phyloP scores from a whole-genome alignment of 75 land plant species.

The Picea glauca region DNA sequence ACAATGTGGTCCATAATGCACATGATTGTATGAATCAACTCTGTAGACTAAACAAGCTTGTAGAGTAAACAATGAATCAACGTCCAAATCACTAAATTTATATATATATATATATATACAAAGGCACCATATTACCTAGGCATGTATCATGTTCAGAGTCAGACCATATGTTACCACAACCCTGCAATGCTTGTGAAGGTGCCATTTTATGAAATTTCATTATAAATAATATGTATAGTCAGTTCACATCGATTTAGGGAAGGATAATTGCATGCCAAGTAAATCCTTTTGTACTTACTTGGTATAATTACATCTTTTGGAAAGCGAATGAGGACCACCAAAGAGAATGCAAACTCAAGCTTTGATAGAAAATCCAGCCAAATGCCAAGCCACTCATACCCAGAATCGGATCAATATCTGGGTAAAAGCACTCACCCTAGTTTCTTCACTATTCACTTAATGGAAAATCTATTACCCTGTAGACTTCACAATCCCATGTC shows the following conservation, averaged over 20 bases:
- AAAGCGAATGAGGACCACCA: conserved; percentile 36
- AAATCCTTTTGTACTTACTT: conserved; percentile 28
- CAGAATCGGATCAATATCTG: too few species aligned
- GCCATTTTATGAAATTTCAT: background rate
- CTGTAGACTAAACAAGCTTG: conserved; percentile 3
- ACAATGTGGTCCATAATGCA: too few species aligned
- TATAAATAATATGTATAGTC: background rate
- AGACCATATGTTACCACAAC: conserved; percentile 12
- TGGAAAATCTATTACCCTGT: too few species aligned
- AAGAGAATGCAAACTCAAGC: conserved; percentile 1
- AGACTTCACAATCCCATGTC: too few species aligned
- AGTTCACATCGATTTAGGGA: background rate
- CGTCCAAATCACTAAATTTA: background rate
- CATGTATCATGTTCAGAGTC: too few species aligned
- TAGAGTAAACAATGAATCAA: too few species aligned
- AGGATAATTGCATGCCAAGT: background rate
- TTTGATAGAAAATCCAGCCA: conserved; percentile 67
- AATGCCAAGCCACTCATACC: conserved; percentile 14
- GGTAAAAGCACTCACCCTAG: too few species aligned
- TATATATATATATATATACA: conserved; percentile 33
- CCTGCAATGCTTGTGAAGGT: conserved; percentile 61
- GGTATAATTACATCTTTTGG: conserved; percentile 62
- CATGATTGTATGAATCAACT: too few species aligned
- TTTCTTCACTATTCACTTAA: too few species aligned
- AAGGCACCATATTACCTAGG: too few species aligned